Conservation (phyloP, 495 filamentous ascomycete genomes). For the Hyaloscypha bicolor region DNA sequence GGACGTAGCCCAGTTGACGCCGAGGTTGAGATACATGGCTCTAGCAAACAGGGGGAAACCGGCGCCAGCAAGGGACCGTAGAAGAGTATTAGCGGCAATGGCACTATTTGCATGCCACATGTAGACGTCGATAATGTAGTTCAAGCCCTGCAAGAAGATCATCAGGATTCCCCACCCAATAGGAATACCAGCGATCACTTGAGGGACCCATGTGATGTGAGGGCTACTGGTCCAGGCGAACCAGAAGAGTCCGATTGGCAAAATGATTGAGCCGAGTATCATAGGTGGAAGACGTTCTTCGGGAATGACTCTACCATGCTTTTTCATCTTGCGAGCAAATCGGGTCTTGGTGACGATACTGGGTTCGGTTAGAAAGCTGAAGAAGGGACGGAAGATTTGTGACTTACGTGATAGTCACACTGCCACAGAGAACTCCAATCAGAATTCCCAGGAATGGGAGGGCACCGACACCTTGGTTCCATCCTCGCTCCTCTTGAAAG, state of each 20-base stretch:
- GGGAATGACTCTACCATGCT: conserved; percentile 57
- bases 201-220: conserved; percentile 66
- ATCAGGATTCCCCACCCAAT: conserved; percentile 73
- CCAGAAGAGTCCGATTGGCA: conserved; percentile 55
- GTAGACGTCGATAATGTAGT: conserved; percentile 69
- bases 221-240: conserved; percentile 81
- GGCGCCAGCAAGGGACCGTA: conserved; percentile 64
- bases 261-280: conserved; percentile 79
- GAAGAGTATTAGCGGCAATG: conserved; percentile 70
- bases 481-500: conserved; percentile 72
- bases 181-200: conserved; percentile 69
- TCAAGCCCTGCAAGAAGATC: conserved; percentile 32
- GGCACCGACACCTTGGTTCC: conserved; percentile 67
- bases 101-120: conserved; percentile 63
- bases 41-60: conserved; percentile 69
- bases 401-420: conserved; percentile 59
- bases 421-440: conserved; percentile 65
- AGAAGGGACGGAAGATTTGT: neutral
- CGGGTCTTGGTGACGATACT: conserved; percentile 59
- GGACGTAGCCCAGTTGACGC: conserved; percentile 66
- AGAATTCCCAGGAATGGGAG: conserved; percentile 78
- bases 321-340: conserved; percentile 52
- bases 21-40: conserved; percentile 65
- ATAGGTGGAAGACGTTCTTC: conserved; percentile 83
- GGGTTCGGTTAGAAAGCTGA: conserved; percentile 42